Evolutionary conservation across 441 rosid genomes (phyloP), one percentile per base, ranked within the genome.

Genomic region (Pelargonium cotyledonis): DNA sequence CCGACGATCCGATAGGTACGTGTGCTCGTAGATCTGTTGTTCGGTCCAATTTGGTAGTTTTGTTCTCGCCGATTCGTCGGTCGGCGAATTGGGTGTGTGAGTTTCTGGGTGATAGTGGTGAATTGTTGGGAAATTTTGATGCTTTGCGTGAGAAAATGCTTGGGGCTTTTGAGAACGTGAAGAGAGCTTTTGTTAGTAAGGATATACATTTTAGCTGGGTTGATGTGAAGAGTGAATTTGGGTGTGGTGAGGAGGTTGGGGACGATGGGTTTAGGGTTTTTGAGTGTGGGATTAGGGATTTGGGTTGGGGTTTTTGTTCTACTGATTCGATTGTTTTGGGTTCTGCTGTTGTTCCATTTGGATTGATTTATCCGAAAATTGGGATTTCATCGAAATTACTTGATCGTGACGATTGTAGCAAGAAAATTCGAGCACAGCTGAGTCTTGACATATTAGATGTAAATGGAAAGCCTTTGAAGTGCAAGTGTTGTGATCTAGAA

Each of bases 291-390:
- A 80, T 89, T 71, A 80, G 79, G 84, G 89, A 75, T 66, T 79
- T 92, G 65, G 90, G 93, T 23, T 95, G 98, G 98, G 99, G 98
- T 0, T 81, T 84, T 79, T 88, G 90, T 76, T 89, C 93, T 0
- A 83, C 85, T 47, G 91, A 92, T 69, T 85, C 86, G 0, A 74
- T 90, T 68, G 53, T 89, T 72, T 71, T 85, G 44, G 93, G 96
- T 70, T 79, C 96, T 55, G 79, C 82, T 12, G 46, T 89, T 4
- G 77, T 90, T 77, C 92, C 94, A 40, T 90, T 95, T 70, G 96
- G 89, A 61, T 83, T 95, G 73, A 83, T 95, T 72, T 95, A 88
- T 77, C 97, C 97, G 1, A 68, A 70, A n/a, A 83, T 95, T 43
- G 88, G 81, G 41, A 40, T 90, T 67, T 77, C 66, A 0, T 75